Percentiles rank a stretch among this genome's conserved stretches.
These are phyloP conservation scores for Neofusicoccum laricinum DNA, from an alignment of 2,329 filamentous ascomycete species.

Conservation along the genomic window DNA sequence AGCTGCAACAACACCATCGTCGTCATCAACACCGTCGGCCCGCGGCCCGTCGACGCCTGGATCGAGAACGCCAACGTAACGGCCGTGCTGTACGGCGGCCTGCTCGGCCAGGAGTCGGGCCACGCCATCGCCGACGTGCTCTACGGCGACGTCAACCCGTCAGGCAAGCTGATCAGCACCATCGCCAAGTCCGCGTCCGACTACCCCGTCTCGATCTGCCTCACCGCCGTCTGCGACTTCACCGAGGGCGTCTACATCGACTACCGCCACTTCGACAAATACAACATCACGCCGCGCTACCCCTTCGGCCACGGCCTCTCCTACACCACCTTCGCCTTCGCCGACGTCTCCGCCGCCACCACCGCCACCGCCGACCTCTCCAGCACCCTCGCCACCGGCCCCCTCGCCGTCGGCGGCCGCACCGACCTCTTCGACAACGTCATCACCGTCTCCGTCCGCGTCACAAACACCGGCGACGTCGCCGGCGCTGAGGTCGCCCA, in stretches of 20 bases:
- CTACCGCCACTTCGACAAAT: slow-evolving; percentile 43
- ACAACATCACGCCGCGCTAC: slow-evolving; percentile 37
- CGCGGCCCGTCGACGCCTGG: slow-evolving; percentile 13
- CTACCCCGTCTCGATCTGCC: slow-evolving; percentile 44
- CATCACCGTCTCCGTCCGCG: slow-evolving; percentile 9
- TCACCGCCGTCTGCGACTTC: slow-evolving; percentile 21
- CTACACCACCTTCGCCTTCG: slow-evolving; percentile 15
- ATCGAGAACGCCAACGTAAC: slow-evolving; percentile 14
- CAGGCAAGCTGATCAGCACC: slow-evolving; percentile 81
- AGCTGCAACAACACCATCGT: slow-evolving; percentile 64
- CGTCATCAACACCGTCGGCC: slow-evolving; percentile 47
- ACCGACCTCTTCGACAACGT: slow-evolving; percentile 7
- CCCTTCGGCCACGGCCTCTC: slow-evolving; percentile 13
- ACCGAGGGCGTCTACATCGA: slow-evolving; percentile 45
- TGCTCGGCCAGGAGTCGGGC: slow-evolving; percentile 61
- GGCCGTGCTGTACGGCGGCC: slow-evolving; percentile 7
- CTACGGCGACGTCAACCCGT: slow-evolving; percentile 74
- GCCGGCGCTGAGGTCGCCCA: slow-evolving; percentile 21
- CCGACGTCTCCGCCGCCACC: slow-evolving; percentile 32
- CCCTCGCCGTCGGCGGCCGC: slow-evolving; percentile 6
- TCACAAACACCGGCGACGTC: slow-evolving; percentile 20
- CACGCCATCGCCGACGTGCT: slow-evolving; percentile 77
- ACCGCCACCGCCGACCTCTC: background rate
- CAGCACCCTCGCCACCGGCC: slow-evolving; percentile 19
- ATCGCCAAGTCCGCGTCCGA: slow-evolving; percentile 70